A percentile compares a stretch with the other conserved stretches of the same genome.
phyloP scores from a whole-genome alignment of 2,329 filamentous ascomycete species.

The Aureobasidium sp. region DNA sequence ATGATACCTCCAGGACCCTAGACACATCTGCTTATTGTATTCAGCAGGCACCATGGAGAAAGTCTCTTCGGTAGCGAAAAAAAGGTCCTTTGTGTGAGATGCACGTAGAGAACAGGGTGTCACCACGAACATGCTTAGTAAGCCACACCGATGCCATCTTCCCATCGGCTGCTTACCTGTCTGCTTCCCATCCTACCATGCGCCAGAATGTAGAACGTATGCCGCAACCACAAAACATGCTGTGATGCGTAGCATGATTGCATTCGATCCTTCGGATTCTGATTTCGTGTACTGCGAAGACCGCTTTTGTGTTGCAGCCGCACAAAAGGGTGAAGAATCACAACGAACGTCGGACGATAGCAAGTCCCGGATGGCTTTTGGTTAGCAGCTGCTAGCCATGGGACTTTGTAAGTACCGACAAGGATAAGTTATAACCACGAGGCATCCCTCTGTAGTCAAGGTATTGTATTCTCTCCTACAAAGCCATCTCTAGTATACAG shows the following conservation, averaged over 20 bases:
- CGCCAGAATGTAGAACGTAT: neutral
- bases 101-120: neutral
- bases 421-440: neutral
- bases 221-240: too few relatives aligned
- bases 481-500: neutral
- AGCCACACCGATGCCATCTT: neutral
- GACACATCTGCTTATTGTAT: too few relatives aligned
- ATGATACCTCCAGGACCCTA: too few relatives aligned
- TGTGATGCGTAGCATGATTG: too few relatives aligned
- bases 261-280: neutral
- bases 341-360: neutral
- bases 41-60: too few relatives aligned
- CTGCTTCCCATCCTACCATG: neutral
- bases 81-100: too few relatives aligned
- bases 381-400: neutral
- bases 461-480: neutral
- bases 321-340: neutral
- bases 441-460: neutral
- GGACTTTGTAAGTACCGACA: slow-evolving; percentile 1
- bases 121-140: neutral
- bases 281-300: neutral
- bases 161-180: neutral
- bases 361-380: slow-evolving; percentile 1
- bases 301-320: neutral
- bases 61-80: too few relatives aligned